Percentiles rank a stretch among this genome's conserved stretches.
phyloP scores from a whole-genome alignment of 1,284 basidiomycete genomes.

The Tilletia setariae region DNA sequence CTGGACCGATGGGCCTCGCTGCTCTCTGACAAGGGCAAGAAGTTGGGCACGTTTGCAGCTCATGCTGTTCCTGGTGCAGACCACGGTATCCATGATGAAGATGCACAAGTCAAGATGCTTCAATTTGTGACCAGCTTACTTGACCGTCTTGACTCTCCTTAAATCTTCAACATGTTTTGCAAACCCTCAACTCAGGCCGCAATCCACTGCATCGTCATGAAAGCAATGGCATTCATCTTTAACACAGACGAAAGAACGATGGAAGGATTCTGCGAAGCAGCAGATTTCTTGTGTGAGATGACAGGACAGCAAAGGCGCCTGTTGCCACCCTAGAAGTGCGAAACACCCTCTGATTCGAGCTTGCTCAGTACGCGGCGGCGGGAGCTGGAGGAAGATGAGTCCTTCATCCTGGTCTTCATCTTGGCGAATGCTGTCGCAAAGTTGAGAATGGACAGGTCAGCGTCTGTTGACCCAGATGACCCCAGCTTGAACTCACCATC shows the following conservation, averaged over 20 bases:
- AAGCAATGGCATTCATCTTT: too few relatives aligned
- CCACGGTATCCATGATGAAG: neutral
- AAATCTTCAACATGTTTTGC: neutral
- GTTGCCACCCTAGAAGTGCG: constrained; percentile 38
- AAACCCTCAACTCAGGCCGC: too few relatives aligned
- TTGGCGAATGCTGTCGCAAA: neutral
- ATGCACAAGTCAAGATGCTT: constrained; percentile 1
- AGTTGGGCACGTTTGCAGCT: neutral
- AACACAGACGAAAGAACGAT: too few relatives aligned
- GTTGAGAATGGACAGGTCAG: too few relatives aligned
- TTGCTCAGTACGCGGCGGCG: constrained; percentile 24
- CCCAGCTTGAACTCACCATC: neutral
- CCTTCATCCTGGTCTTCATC: constrained; percentile 11
- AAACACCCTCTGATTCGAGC: constrained; percentile 48
- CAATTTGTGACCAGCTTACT: neutral
- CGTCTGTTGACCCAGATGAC: too few relatives aligned
- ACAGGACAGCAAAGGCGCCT: too few relatives aligned
- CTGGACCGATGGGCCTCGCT: neutral
- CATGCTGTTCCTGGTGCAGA: neutral
- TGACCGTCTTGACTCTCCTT: neutral
- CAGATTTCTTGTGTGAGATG: too few relatives aligned
- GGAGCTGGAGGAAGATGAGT: neutral
- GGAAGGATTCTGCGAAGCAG: too few relatives aligned
- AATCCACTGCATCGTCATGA: too few relatives aligned
- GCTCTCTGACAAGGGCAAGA: neutral